phyloP scores from a whole-genome alignment of 257 asterid genomes.

The Nemophila menziesii region DNA sequence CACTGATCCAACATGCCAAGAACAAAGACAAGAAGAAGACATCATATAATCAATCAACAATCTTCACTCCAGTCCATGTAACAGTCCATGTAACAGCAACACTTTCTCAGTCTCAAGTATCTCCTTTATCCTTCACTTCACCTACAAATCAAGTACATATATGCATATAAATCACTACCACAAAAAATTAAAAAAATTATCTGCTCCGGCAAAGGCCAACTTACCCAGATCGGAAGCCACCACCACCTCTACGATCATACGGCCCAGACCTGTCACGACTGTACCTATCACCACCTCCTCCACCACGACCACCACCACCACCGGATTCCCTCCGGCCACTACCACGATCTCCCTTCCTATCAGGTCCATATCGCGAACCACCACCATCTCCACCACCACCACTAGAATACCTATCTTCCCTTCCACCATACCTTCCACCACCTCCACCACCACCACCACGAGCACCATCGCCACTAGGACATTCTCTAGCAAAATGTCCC shows the following conservation, averaged over 20 bases:
- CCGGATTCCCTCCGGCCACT: slow-evolving; percentile 58
- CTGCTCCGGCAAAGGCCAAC: slow-evolving; percentile 4
- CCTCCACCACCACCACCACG: too few species aligned
- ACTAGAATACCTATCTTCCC: slow-evolving; percentile 43
- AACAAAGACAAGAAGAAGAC: slow-evolving; percentile 14
- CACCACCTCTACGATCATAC: slow-evolving; percentile 64
- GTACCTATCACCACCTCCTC: slow-evolving; percentile 61
- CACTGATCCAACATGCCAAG: slow-evolving; percentile 23
- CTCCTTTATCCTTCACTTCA: slow-evolving; percentile 25
- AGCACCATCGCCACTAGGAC: slow-evolving; percentile 69
- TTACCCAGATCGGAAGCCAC: slow-evolving; percentile 38
- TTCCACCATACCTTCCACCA: slow-evolving; percentile 14
- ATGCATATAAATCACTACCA: slow-evolving; percentile 6
- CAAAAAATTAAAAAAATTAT: not conserved
- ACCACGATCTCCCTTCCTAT: slow-evolving; percentile 66
- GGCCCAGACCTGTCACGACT: slow-evolving; percentile 90
- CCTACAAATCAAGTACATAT: slow-evolving; percentile 21
- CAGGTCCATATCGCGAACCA: slow-evolving; percentile 69
- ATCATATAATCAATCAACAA: too few species aligned
- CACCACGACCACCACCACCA: too few species aligned
- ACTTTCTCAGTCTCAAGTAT: too few species aligned
- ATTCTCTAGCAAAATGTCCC: slow-evolving; percentile 92
- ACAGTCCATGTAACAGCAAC: slow-evolving; percentile 25
- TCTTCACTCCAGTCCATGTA: slow-evolving; percentile 23
- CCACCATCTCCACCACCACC: slow-evolving; percentile 52